Evolutionary conservation across 768 basidiomycete genomes (phyloP).

Genomic region (Tricholoma matsutake): DNA sequence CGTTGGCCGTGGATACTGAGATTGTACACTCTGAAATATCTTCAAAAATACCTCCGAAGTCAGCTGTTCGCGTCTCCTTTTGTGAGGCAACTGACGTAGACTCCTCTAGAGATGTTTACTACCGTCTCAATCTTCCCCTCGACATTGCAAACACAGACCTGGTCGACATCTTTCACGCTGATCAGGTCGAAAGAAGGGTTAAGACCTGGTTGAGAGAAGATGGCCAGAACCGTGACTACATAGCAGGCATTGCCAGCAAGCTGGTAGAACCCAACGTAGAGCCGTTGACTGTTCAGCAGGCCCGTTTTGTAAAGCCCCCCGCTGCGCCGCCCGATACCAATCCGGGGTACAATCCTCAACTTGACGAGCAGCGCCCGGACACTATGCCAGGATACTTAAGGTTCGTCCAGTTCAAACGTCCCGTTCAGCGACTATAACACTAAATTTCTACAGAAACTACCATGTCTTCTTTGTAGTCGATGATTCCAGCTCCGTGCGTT

Average conservation of each 20-base stretch:
- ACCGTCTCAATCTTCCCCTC: slow-evolving; percentile 16
- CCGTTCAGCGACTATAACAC: not conserved
- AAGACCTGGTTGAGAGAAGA: slow-evolving; percentile 10
- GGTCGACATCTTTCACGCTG: slow-evolving; percentile 15
- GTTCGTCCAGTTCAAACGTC: not conserved
- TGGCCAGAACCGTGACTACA: slow-evolving; percentile 1
- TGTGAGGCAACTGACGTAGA: not conserved
- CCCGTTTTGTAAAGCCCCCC: slow-evolving; percentile 17
- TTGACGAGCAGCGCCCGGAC: slow-evolving; percentile 24
- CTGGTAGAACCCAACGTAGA: slow-evolving; percentile 12
- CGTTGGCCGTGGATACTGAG: slow-evolving; percentile 16
- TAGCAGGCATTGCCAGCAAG: slow-evolving; percentile 3
- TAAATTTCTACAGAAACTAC: slow-evolving; percentile 20
- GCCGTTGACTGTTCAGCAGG: slow-evolving; percentile 7
- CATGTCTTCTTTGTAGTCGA: slow-evolving; percentile 28
- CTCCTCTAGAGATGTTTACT: slow-evolving; percentile 1
- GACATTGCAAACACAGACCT: slow-evolving; percentile 15
- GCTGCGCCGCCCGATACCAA: slow-evolving; percentile 16
- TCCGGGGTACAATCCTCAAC: slow-evolving; percentile 22
- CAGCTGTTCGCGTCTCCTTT: not conserved
- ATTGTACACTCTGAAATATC: slow-evolving; percentile 3
- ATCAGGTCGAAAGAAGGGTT: slow-evolving; percentile 11
- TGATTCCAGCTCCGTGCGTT: slow-evolving; percentile 28
- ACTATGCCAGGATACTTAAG: slow-evolving; percentile 3
- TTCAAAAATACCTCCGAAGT: slow-evolving; percentile 4